phyloP scores from a whole-genome alignment of 805 yeast genomes.

The Saccharomycopsis vini region DNA sequence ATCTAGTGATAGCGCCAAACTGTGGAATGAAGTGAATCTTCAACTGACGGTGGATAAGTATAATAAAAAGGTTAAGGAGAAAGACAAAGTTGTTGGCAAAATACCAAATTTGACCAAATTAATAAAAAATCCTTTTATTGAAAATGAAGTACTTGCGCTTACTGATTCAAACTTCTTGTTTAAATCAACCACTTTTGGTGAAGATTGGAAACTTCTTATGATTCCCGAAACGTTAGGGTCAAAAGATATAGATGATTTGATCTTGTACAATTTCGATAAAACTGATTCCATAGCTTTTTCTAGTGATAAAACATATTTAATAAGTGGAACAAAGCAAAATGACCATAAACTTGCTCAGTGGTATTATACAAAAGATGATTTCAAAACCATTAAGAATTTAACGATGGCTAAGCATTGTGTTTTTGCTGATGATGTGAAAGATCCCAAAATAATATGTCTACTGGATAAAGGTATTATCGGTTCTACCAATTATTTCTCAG shows the following conservation, averaged over 20 bases:
- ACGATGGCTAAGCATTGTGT: constrained; percentile 1
- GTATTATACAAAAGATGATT: constrained; percentile 1
- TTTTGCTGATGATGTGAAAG: not conserved
- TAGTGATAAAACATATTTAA: too few species aligned
- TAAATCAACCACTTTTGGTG: constrained; percentile 4
- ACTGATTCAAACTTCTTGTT: constrained; percentile 1
- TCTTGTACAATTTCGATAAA: constrained; percentile 1
- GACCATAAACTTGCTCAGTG: too few species aligned
- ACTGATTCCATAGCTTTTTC: too few species aligned
- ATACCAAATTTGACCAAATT: not conserved
- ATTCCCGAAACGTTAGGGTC: not conserved
- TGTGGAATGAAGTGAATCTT: not conserved
- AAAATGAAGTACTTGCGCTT: not conserved
- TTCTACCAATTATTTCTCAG: not conserved
- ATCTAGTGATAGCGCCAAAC: not conserved
- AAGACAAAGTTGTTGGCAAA: not conserved
- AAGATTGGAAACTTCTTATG: constrained; percentile 1
- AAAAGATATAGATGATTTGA: not conserved
- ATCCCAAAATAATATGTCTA: constrained; percentile 1
- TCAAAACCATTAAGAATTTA: not conserved
- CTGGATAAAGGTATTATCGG: not conserved
- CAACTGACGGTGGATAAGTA: not conserved
- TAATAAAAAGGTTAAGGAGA: not conserved
- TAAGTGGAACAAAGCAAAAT: too few species aligned
- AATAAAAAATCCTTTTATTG: constrained; percentile 5